phyloP scores from a whole-genome alignment of 345 rosid species.

The Barbarea vulgaris region DNA sequence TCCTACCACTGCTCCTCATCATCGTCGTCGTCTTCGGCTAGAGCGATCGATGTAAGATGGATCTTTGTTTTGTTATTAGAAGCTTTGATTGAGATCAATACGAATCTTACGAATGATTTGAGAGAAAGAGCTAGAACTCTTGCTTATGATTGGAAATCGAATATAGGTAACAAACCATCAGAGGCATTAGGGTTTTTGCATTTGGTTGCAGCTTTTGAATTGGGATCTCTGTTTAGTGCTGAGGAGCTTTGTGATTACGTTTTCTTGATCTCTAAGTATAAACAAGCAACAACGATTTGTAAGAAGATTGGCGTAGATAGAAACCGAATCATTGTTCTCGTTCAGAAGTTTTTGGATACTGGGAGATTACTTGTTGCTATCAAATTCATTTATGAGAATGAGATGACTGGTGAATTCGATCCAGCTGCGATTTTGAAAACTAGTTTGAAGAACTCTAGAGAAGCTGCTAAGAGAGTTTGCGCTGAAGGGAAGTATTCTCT shows the following conservation, averaged over 20 bases:
- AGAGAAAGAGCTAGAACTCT: slow-evolving; percentile 62
- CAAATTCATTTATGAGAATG: slow-evolving; percentile 61
- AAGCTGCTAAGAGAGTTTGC: slow-evolving; percentile 44
- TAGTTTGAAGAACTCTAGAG: slow-evolving; percentile 49
- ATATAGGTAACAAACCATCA: slow-evolving; percentile 38
- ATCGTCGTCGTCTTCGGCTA: not conserved
- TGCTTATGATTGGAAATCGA: slow-evolving; percentile 67
- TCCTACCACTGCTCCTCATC: slow-evolving; percentile 36
- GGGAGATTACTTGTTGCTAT: slow-evolving; percentile 56
- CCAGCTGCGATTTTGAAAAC: slow-evolving; percentile 58
- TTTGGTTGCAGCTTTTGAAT: slow-evolving; percentile 57
- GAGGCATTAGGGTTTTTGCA: slow-evolving; percentile 57
- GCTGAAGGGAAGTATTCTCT: slow-evolving; percentile 48
- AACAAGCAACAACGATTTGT: slow-evolving; percentile 46
- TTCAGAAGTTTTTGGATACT: slow-evolving; percentile 55
- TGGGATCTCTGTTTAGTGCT: slow-evolving; percentile 45
- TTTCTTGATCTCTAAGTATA: slow-evolving; percentile 42
- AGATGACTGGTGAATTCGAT: slow-evolving; percentile 56
- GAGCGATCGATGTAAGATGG: slow-evolving; percentile 39
- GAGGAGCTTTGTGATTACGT: slow-evolving; percentile 54
- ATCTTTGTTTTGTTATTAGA: slow-evolving; percentile 58
- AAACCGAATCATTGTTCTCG: slow-evolving; percentile 45
- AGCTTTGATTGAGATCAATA: slow-evolving; percentile 47
- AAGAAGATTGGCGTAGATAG: slow-evolving; percentile 55
- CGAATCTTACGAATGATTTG: slow-evolving; percentile 42